These are phyloP conservation scores for Glebionis coronaria DNA, from an alignment of 129 eudicot species.

Conservation along the genomic window DNA sequence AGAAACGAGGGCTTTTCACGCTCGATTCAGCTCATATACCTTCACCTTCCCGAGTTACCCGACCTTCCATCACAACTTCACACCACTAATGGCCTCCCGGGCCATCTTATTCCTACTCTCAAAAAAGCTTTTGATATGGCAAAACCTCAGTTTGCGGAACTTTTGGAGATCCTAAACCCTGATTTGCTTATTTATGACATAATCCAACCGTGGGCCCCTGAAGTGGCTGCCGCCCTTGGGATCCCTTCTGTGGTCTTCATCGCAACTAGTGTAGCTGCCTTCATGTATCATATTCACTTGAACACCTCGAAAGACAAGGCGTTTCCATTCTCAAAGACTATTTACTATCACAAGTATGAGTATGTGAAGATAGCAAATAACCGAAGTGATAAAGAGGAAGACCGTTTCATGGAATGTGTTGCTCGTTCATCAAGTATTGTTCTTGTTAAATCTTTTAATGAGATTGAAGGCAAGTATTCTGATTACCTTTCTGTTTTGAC, in stretches of 20 bases:
- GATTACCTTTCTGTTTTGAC: background rate
- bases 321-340: background rate
- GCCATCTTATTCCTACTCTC: conserved; percentile 14
- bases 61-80: conserved; percentile 14
- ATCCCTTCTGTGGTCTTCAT: conserved; percentile 5
- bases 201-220: conserved; percentile 18
- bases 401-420: conserved; percentile 5
- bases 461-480: conserved; percentile 6
- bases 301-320: background rate
- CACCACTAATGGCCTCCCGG: conserved; percentile 27
- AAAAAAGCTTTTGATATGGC: conserved; percentile 21
- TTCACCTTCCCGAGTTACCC: conserved; percentile 12
- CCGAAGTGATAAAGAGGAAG: background rate
- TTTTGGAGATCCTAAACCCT: conserved; percentile 15
- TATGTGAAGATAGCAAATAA: background rate
- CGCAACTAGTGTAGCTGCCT: conserved; percentile 1
- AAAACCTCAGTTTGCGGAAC: background rate
- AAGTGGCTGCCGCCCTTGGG: background rate
- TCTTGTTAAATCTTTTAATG: background rate
- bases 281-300: conserved; percentile 2
- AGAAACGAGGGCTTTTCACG: background rate
- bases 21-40: background rate
- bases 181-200: conserved; percentile 22
- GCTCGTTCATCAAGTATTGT: background rate
- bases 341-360: conserved; percentile 3